Conservation (phyloP, 2,329 filamentous ascomycete species). For the Xylaria sp. region DNA sequence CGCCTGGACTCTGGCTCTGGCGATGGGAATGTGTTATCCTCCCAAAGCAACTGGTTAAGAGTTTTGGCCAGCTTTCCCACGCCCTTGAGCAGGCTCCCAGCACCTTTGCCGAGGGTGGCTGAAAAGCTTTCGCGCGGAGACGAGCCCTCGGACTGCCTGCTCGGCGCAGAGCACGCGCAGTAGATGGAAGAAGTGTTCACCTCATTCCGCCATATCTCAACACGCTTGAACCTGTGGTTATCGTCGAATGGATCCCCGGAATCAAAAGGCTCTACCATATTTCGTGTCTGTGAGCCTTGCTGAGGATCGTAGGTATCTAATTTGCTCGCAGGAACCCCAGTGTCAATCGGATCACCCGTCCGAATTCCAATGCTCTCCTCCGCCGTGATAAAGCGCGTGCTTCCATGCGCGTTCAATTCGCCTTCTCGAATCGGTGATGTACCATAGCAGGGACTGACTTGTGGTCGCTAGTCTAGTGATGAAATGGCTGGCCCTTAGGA, state of each 20-base stretch:
- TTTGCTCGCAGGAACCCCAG: not conserved
- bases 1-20: not conserved
- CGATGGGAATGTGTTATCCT: not conserved
- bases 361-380: slow-evolving; percentile 3
- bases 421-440: not conserved
- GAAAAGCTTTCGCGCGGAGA: not conserved
- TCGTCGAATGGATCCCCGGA: not conserved
- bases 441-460: not conserved
- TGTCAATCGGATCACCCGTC: slow-evolving; percentile 4
- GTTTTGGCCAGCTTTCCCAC: slow-evolving; percentile 5
- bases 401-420: slow-evolving; percentile 21
- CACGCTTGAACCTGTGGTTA: slow-evolving; percentile 48
- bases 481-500: slow-evolving; percentile 2
- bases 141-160: slow-evolving; percentile 22
- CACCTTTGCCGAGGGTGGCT: not conserved
- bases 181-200: slow-evolving; percentile 52
- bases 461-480: not conserved
- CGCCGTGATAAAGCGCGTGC: slow-evolving; percentile 12
- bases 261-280: slow-evolving; percentile 22
- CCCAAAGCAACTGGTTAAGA: slow-evolving; percentile 3
- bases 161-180: slow-evolving; percentile 49
- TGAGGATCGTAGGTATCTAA: slow-evolving; percentile 8
- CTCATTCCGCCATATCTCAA: slow-evolving; percentile 62
- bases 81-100: slow-evolving; percentile 4
- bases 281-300: slow-evolving; percentile 10